Evolutionary conservation across 352 stramenopile genomes (phyloP), one percentile per base, ranked within the genome.

Genomic region (Pythium monospermum): DNA sequence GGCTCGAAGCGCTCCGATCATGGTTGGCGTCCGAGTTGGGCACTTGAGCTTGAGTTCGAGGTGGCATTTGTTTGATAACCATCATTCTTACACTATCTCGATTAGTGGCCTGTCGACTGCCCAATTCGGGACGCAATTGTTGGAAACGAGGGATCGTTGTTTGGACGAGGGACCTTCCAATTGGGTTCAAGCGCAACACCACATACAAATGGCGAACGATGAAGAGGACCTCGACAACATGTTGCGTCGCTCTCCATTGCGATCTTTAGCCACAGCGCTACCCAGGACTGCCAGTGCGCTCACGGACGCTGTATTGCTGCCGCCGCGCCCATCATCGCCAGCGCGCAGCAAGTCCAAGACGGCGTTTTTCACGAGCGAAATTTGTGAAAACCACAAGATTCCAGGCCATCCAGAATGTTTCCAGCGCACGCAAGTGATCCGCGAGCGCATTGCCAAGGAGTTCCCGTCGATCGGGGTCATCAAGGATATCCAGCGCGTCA

Each of bases 301-400:
- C 7, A 8, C 13, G 7, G 7, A 13, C 30, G 13, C 13, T 8
- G 7, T 35, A 13, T 35, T 13, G 7, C 30, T 13, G 8, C 30
- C 13, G 30, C 30, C 8, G 13, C 7, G 13, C 30, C 7, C 30
- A 31, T 39, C 28, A 16, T 15, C 16, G 7, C 22, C 27, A 21
- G 18, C 22, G 18, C 4, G 19, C 16, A 31, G 18, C 1, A 52
- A 57, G 36, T 31, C 8, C 26, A 63, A 46, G 48, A 57, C 47
- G 2, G 49, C 49, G 16, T 58, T 64, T 35, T 53, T 62, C 36
- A 71, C 49, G 10, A 73, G 50, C 18, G 35, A 55, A 26, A 56
- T 69, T n/a, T 70, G 64, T 19, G 59, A 76, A n/a, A 25, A 23
- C 3, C 68, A 77, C 40, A 13, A 44, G 15, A 35, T 71, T 6